phyloP scores from a whole-genome alignment of 495 filamentous ascomycete genomes.

The Talaromyces ruber region DNA sequence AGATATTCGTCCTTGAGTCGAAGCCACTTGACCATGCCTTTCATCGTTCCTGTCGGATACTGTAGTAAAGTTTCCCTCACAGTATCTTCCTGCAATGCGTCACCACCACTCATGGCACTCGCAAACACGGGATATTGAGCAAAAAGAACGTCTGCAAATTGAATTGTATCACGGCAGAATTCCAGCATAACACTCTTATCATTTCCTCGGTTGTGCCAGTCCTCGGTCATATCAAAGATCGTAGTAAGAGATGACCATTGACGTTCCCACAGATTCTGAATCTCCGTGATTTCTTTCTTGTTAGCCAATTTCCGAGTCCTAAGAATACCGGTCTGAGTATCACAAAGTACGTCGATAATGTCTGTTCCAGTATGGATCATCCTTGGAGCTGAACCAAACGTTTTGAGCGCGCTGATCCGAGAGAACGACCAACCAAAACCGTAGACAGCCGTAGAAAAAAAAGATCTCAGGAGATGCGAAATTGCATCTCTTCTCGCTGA shows the following conservation, averaged over 20 bases:
- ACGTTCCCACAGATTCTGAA: constrained; percentile 71
- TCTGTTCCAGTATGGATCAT: constrained; percentile 68
- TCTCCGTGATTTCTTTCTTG: constrained; percentile 49
- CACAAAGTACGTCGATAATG: constrained; percentile 74
- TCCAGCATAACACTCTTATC: constrained; percentile 75
- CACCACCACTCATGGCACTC: constrained; percentile 47
- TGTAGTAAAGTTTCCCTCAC: constrained; percentile 39
- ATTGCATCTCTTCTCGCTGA: constrained; percentile 66
- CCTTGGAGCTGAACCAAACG: constrained; percentile 58
- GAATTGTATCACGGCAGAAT: constrained; percentile 88
- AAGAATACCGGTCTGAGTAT: constrained; percentile 70
- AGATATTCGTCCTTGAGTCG: constrained; percentile 77
- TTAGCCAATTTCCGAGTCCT: constrained; percentile 51
- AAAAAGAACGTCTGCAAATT: constrained; percentile 80
- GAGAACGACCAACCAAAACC: constrained; percentile 52
- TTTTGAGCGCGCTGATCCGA: constrained; percentile 45
- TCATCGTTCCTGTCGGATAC: constrained; percentile 55
- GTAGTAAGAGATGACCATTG: constrained; percentile 71
- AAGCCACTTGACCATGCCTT: constrained; percentile 70
- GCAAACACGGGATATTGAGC: constrained; percentile 73
- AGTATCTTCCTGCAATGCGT: constrained; percentile 28
- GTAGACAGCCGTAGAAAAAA: constrained; percentile 53
- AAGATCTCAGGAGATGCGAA: constrained; percentile 54
- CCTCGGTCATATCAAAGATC: constrained; percentile 76
- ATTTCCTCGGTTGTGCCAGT: constrained; percentile 60